Evolutionary conservation across 768 basidiomycete species (phyloP), one percentile per base, ranked within the genome.

Genomic region (Panellus pusillus): DNA sequence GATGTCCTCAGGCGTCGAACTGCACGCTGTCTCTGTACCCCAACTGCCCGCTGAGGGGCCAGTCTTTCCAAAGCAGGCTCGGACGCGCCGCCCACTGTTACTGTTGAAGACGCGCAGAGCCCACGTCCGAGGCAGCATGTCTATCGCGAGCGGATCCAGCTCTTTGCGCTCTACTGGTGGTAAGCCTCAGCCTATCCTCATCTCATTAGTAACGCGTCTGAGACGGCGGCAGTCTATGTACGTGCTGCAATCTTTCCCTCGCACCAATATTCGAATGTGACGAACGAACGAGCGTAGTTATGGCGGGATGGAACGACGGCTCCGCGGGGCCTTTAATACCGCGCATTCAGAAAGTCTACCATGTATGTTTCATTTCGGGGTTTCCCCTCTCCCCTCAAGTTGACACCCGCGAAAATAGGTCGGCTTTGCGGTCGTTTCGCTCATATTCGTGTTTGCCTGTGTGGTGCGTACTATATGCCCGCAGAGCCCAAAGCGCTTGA

Each of bases 401-500:
- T 19, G 17, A 37, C 18, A n/a, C 31, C 45, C 35, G 35, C 29
- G 24, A 6, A 24, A 19, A 29, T 54, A 81, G 77, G 74, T 80
- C 24, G 69, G 70, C 12, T 84, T 80, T 58, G 71, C 75, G 6
- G 63, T 81, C 3, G 84, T 87, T 12, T 85, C 85, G 0, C 65
- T 85, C 44, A 76, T 87, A 19, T 90, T 88, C 62, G 73, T 74
- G 2, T 67, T 70, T 52, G 65, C 66, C 6, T 76, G 69, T 53
- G 63, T 70, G 60, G 79, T 78, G 61, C 57, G 61, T 65, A n/a
- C n/a, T n/a, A 9, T 66, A 51, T n/a, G 6, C 3, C 38, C 64
- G 15, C 24, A 24, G 3, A 24, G 24, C 24, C 6, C 24, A 24
- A 24, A 6, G 2, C 6, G 24, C 24, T 24, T 24, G 24, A 24